Base-by-base conservation (phyloP, 2,329 filamentous ascomycete species). In the Coniochaeta sp. region DNA sequence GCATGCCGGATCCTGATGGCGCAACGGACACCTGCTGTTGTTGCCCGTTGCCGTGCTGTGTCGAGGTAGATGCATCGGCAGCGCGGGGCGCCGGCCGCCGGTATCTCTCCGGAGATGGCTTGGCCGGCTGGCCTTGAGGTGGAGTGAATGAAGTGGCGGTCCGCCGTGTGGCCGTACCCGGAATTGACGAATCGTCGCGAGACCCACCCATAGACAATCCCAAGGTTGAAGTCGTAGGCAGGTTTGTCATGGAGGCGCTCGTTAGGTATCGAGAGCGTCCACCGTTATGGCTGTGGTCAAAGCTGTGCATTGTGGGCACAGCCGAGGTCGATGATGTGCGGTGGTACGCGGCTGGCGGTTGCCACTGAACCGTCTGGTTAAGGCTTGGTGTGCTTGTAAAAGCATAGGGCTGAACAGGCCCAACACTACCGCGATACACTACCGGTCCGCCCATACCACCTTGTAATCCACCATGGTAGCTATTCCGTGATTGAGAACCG, bases 51-150 rank as follows among this genome's bases (percentile, higher is more conserved):
- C 62, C 64, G 34, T 71, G 74, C 52, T 69, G 63, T 9, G 64
- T 63, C 50, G 69, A 59, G 2, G 67, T 62, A n/a, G 71, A 66
- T 64, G 76, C 81, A 65, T 86, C 85, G 17, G 77, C 74, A 62
- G 83, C 79, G 65, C 83, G 82, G 61, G 82, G 79, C 60, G 80
- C 80, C 62, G 81, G 73, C 58, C 92, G 88, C 67, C 92, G 84
- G 72, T 97, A 97, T 62, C 93, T 86, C 71, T 96, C 92, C 1
- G 91, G 90, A 1, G 89, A 86, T 24, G 87, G 79, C 68, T 91
- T 92, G 54, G 79, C 74, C 24, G 84, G 79, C 4, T 81, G 78
- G 47, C 87, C 81, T 73, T 75, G 88, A 69, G 34, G 56, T 75
- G 88, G 69, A 14, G n/a, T 57, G 31, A 57, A 57, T 24, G 54